Percentiles rank a stretch among this genome's conserved stretches.
These are phyloP conservation scores for Ganoderma leucocontextum DNA, from an alignment of 1,284 basidiomycete genomes.

Conservation along the genomic window DNA sequence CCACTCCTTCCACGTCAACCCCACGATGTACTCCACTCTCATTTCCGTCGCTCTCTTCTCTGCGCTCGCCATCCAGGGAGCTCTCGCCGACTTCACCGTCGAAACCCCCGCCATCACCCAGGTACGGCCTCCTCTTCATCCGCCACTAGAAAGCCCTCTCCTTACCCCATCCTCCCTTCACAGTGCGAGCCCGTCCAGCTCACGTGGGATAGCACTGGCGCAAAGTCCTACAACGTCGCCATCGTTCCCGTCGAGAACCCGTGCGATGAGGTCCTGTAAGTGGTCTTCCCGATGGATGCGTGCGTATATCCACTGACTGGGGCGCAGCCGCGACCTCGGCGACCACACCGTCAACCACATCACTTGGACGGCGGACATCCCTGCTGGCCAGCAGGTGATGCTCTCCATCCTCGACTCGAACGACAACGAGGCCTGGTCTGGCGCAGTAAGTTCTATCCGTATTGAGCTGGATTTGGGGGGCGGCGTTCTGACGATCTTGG, in stretches of 20 bases:
- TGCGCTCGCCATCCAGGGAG: conserved; percentile 59
- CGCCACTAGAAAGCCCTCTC: conserved; percentile 1
- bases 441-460: conserved; percentile 50
- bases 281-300: conserved; percentile 1
- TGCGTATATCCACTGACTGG: background rate
- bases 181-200: conserved; percentile 65
- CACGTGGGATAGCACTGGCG: conserved; percentile 58
- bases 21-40: conserved; percentile 79
- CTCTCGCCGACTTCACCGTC: conserved; percentile 61
- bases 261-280: conserved; percentile 70
- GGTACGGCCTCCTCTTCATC: conserved; percentile 47
- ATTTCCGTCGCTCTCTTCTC: conserved; percentile 74
- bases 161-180: conserved; percentile 14
- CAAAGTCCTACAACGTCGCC: conserved; percentile 65
- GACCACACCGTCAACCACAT: conserved; percentile 55
- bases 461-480: conserved; percentile 1
- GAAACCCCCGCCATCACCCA: conserved; percentile 59
- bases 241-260: conserved; percentile 59
- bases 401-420: conserved; percentile 63
- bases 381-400: conserved; percentile 57
- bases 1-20: conserved; percentile 36
- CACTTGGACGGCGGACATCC: conserved; percentile 56
- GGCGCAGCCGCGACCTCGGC: conserved; percentile 61
- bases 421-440: conserved; percentile 72
- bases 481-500: conserved; percentile 6